These are phyloP conservation scores for Acanthochlamys bracteata DNA, from an alignment of 106 monocot species.

Conservation along the genomic window DNA sequence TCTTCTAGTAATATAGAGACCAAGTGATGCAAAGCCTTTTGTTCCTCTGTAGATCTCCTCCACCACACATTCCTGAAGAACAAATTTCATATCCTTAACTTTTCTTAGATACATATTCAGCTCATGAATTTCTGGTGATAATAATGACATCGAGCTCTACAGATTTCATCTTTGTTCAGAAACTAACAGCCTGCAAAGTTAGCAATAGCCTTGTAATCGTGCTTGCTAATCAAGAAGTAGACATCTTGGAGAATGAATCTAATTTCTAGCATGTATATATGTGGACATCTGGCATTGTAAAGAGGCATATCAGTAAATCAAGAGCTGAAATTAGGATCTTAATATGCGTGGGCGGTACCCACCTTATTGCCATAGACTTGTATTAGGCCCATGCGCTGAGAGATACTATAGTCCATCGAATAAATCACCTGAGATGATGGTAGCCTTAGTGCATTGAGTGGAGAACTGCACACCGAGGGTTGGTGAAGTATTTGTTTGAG, in stretches of 20 bases:
- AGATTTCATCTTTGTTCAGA: conserved; percentile 72
- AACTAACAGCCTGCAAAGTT: conserved; percentile 48
- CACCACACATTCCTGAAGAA: conserved; percentile 72
- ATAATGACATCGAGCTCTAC: conserved; percentile 69
- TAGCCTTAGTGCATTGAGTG: too few relatives aligned
- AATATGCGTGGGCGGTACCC: too few relatives aligned
- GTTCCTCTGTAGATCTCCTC: conserved; percentile 57
- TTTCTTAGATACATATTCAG: conserved; percentile 53
- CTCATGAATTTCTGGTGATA: conserved; percentile 42
- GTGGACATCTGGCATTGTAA: too few relatives aligned
- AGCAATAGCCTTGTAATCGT: conserved; percentile 49
- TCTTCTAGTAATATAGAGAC: conserved; percentile 59
- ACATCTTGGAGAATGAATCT: conserved; percentile 49
- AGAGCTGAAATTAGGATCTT: too few relatives aligned
- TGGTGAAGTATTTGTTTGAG: too few relatives aligned
- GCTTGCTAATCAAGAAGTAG: conserved; percentile 46
- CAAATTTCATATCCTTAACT: conserved; percentile 66
- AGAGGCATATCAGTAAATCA: too few relatives aligned
- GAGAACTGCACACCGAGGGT: too few relatives aligned
- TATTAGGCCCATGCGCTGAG: too few relatives aligned
- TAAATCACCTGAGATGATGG: too few relatives aligned
- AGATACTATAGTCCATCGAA: too few relatives aligned
- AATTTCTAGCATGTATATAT: conserved; percentile 72
- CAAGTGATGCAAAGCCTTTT: conserved; percentile 62
- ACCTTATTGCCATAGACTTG: too few relatives aligned